Evolutionary conservation across 2,329 filamentous ascomycete species (phyloP).

Genomic region (Colletotrichum cuscutae): DNA sequence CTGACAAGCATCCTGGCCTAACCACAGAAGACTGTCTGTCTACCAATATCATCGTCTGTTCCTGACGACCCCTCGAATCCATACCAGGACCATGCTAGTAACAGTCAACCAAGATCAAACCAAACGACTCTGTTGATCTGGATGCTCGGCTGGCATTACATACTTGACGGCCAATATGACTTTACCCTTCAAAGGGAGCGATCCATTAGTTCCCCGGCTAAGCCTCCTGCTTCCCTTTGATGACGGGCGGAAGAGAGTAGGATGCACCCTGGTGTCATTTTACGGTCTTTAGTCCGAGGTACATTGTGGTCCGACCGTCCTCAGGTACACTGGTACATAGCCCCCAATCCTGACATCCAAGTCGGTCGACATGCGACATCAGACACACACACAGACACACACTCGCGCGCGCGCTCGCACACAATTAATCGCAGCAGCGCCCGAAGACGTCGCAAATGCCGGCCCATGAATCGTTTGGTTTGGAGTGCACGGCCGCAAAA

Average conservation of each 20-base stretch:
- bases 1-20: neutral
- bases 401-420: neutral
- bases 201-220: neutral
- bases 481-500: conserved; percentile 17
- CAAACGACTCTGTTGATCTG: neutral
- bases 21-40: neutral
- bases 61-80: neutral
- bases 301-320: neutral
- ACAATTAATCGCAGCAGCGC: neutral
- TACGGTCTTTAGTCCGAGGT: conserved; percentile 1
- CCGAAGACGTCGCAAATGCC: conserved; percentile 16
- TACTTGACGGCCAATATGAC: neutral
- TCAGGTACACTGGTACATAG: conserved; percentile 16
- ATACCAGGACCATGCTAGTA: neutral
- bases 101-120: neutral
- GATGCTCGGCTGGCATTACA: neutral
- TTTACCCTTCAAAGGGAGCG: conserved; percentile 1
- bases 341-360: conserved; percentile 6
- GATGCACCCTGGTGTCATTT: conserved; percentile 3
- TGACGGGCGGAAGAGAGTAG: too few relatives aligned
- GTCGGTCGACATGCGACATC: conserved; percentile 32
- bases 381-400: conserved; percentile 25
- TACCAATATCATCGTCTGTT: neutral
- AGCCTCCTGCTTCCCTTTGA: conserved; percentile 1
- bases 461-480: conserved; percentile 26